These are phyloP conservation scores for Prunus yedoensis DNA, from an alignment of 331 rosid species.

Conservation along the genomic window DNA sequence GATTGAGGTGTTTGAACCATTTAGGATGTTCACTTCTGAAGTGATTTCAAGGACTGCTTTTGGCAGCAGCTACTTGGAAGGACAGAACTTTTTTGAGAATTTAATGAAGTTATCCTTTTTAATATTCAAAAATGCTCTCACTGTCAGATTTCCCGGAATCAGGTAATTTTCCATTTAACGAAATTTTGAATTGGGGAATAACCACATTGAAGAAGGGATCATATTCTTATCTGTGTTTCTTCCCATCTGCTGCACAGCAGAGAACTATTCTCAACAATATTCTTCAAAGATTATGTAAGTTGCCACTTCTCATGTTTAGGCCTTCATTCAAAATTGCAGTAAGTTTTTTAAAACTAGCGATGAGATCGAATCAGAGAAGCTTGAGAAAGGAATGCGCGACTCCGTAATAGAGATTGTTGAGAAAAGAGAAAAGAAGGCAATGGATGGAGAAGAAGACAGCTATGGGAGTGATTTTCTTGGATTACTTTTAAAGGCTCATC, in stretches of 20 bases:
- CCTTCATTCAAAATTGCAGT: conserved; percentile 12
- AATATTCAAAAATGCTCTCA: neutral
- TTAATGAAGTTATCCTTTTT: neutral
- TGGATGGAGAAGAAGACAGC: conserved; percentile 15
- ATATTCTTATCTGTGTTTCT: too few species aligned
- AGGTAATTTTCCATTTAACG: neutral
- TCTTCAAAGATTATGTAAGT: too few species aligned
- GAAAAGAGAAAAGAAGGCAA: conserved; percentile 29
- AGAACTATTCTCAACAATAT: too few species aligned
- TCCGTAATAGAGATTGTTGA: conserved; percentile 15
- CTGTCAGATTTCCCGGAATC: conserved; percentile 12
- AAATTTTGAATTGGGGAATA: too few species aligned
- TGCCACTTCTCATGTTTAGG: neutral
- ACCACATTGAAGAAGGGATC: too few species aligned
- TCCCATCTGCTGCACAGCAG: too few species aligned
- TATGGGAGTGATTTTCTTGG: conserved; percentile 40
- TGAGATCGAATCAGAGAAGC: conserved; percentile 21
- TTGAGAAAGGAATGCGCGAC: conserved; percentile 13
- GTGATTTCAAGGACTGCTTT: conserved; percentile 26
- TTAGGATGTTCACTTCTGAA: conserved; percentile 17
- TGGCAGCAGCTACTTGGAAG: conserved; percentile 30
- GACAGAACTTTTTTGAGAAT: conserved; percentile 14
- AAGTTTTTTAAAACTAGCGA: conserved; percentile 3
- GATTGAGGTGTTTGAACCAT: conserved; percentile 22
- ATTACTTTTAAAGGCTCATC: conserved; percentile 29